Evolutionary conservation across 2,329 filamentous ascomycete genomes (phyloP), one percentile per base, ranked within the genome.

Genomic region (Aspergillus sp.): DNA sequence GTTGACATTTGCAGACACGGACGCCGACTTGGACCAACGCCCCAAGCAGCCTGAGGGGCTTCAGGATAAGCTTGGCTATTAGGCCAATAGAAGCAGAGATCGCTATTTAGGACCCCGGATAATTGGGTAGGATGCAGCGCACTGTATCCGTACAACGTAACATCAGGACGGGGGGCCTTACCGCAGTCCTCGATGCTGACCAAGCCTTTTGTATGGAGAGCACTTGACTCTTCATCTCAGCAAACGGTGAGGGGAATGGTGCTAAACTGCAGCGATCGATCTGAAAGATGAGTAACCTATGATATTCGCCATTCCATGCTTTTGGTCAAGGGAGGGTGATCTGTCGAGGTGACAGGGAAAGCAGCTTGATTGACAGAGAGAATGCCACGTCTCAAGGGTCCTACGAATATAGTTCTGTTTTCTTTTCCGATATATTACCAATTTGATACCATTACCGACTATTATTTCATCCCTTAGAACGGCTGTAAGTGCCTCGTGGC

Each of bases 111-210:
- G 15, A 49, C 30, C 34, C 54, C 31, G 2, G 47, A 34, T 23
- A 34, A 34, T 57, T 30, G 22, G 30, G 31, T 28, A 17, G 38
- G 38, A 17, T 41, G 11, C 34, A 41, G 11, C 8, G 23, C 15
- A 48, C 31, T 45, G 34, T 19, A 19, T 19, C 19, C 19, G 19
- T 47, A 5, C 23, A 50, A 17, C 45, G 48, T 31, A 51, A 57
- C 31, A 52, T 57, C 28, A 28, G 28, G 15, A 49, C 50, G 54
- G 54, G 54, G 17, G 46, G 54, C 54, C 54, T 57, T 50, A 57
- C 47, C 46, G 47, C 22, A 56, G 54, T 46, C 19, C 46, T 41
- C 13, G 22, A 48, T 51, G 38, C 55, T 51, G 55, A 52, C 55
- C 55, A 47, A 46, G 8, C 55, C 34, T 52, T 52, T 52, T 45